These are phyloP conservation scores for Hexamita inflata DNA, from an alignment of 208 protist genomes.

Conservation along the genomic window DNA sequence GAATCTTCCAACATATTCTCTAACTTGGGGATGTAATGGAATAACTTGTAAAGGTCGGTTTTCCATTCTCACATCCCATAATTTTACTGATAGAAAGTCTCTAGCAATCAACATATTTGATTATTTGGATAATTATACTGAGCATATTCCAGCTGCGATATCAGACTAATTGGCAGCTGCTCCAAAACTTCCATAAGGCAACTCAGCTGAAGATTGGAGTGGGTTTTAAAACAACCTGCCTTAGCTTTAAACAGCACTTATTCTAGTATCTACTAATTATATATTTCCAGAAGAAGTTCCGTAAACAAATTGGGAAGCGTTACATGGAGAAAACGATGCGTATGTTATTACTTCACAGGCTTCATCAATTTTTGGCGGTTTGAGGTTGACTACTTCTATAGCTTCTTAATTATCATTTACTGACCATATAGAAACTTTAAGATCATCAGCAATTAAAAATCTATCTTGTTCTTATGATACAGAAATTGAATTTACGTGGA, in stretches of 20 bases:
- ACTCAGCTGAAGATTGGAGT: background rate
- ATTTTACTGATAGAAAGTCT: conserved; percentile 10
- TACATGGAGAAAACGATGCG: background rate
- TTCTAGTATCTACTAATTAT: background rate
- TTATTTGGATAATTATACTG: background rate
- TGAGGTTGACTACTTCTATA: background rate
- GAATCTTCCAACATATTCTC: background rate
- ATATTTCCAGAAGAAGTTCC: conserved; percentile 15
- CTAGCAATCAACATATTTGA: conserved; percentile 1
- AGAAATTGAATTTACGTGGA: conserved; percentile 15
- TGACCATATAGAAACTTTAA: conserved; percentile 14
- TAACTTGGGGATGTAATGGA: conserved; percentile 13
- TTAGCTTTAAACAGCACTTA: background rate
- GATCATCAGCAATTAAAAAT: conserved; percentile 15
- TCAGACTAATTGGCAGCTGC: background rate
- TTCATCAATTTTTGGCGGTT: conserved; percentile 8
- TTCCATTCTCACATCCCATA: conserved; percentile 19
- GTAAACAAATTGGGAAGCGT: background rate
- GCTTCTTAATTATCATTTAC: background rate
- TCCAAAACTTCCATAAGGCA: background rate
- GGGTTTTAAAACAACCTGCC: background rate
- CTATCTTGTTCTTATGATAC: background rate
- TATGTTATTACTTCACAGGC: conserved; percentile 15
- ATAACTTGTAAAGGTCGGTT: background rate
- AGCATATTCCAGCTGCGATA: conserved; percentile 19